Percentiles rank a stretch among this genome's conserved stretches.
These are phyloP conservation scores for Thecaphora frezii DNA, from an alignment of 1,284 basidiomycete genomes.

Conservation along the genomic window DNA sequence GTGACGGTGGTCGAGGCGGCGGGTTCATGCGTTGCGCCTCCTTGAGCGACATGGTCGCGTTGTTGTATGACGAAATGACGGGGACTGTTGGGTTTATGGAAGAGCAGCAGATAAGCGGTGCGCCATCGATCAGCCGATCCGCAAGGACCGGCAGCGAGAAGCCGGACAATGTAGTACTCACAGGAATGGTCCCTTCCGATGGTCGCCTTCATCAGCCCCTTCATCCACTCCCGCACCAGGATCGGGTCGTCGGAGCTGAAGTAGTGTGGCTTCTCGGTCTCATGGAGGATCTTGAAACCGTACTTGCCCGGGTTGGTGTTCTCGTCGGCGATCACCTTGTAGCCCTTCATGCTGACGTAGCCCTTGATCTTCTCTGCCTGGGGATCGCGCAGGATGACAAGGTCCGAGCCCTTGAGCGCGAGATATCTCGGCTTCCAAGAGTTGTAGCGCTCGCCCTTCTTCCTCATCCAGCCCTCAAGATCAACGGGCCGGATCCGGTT, in stretches of 20 bases:
- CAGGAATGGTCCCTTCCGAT: conserved; percentile 69
- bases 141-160: too few relatives aligned
- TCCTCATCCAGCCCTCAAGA: conserved; percentile 79
- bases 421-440: conserved; percentile 91
- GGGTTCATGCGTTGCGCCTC: conserved; percentile 96
- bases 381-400: conserved; percentile 47
- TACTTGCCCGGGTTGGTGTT: conserved; percentile 88
- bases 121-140: too few relatives aligned
- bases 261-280: conserved; percentile 80
- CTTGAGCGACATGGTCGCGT: conserved; percentile 89
- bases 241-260: conserved; percentile 87
- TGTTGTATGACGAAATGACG: conserved; percentile 94
- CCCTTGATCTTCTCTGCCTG: conserved; percentile 75
- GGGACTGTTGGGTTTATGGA: too few relatives aligned
- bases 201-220: conserved; percentile 97
- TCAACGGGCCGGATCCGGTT: conserved; percentile 53
- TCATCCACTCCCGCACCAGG: conserved; percentile 94
- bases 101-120: not conserved
- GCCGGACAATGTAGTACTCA: conserved; percentile 11
- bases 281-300: conserved; percentile 92
- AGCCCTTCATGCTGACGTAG: conserved; percentile 86
- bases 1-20: conserved; percentile 89
- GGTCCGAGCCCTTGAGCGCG: conserved; percentile 82
- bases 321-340: conserved; percentile 90
- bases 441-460: conserved; percentile 90